These are phyloP conservation scores for Trebouxiophyceae sp. DNA, from an alignment of 163 green algal genomes.

Conservation along the genomic window DNA sequence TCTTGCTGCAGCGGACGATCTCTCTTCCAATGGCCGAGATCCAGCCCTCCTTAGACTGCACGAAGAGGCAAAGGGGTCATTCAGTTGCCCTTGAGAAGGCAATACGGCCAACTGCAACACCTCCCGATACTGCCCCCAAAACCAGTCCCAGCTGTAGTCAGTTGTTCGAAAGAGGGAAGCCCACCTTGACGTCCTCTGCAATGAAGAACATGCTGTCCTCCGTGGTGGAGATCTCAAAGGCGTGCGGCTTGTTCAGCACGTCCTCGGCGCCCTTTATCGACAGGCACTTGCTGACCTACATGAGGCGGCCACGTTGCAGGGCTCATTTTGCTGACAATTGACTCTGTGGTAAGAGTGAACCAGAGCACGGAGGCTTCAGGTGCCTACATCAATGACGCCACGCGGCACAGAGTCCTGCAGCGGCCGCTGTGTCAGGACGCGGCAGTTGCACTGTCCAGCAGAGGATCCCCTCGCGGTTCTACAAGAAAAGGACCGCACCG, in stretches of 20 bases:
- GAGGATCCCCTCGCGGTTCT: no score
- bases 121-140: not conserved
- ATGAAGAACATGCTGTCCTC: constrained; percentile 95
- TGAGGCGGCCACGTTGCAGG: no score
- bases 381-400: constrained; percentile 79
- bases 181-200: constrained; percentile 86
- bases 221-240: constrained; percentile 94
- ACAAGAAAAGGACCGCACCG: constrained; percentile 39
- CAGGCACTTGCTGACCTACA: constrained; percentile 84
- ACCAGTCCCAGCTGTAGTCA: not conserved
- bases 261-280: constrained; percentile 98
- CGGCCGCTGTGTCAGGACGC: no score
- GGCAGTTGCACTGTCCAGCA: no score
- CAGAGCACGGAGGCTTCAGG: not conserved
- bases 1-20: constrained; percentile 89
- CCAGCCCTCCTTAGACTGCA: constrained; percentile 97
- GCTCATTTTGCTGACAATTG: no score
- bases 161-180: not conserved
- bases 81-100: not conserved
- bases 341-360: no score
- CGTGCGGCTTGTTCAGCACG: constrained; percentile 86
- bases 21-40: constrained; percentile 94
- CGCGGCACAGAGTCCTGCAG: constrained; percentile 72
- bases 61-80: not conserved
- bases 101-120: not conserved